Percentiles rank a stretch among this genome's conserved stretches.
phyloP scores from a whole-genome alignment of 2,329 filamentous ascomycete genomes.

The Pseudopithomyces maydicus region DNA sequence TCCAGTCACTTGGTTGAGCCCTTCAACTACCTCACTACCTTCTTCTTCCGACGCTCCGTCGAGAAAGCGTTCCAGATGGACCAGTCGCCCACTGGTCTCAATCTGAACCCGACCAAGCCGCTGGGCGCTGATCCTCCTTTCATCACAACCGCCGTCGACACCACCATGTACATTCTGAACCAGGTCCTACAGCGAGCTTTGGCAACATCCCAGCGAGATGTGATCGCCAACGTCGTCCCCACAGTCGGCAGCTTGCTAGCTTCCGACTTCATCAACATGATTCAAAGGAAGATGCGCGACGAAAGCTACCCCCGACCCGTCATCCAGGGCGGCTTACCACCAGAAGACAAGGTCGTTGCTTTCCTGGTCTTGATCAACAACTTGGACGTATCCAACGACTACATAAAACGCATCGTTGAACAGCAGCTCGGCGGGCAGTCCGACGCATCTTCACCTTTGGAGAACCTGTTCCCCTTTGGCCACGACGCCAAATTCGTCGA shows the following conservation, averaged over 20 bases:
- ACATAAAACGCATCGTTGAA: slow-evolving; percentile 82
- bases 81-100: slow-evolving; percentile 80
- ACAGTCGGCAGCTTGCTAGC: slow-evolving; percentile 80
- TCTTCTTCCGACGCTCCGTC: slow-evolving; percentile 94
- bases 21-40: slow-evolving; percentile 91
- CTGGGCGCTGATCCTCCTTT: slow-evolving; percentile 81
- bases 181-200: slow-evolving; percentile 86
- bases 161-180: slow-evolving; percentile 99
- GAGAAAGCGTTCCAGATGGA: slow-evolving; percentile 98
- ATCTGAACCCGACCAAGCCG: slow-evolving; percentile 72
- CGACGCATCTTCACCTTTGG: slow-evolving; percentile 47
- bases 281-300: slow-evolving; percentile 96
- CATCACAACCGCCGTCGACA: slow-evolving; percentile 94
- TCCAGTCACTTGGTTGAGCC: slow-evolving; percentile 73
- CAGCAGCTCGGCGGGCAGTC: slow-evolving; percentile 59
- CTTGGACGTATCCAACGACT: slow-evolving; percentile 89
- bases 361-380: slow-evolving; percentile 97
- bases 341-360: slow-evolving; percentile 83
- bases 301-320: slow-evolving; percentile 86
- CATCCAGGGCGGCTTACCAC: slow-evolving; percentile 79
- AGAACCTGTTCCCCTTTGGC: slow-evolving; percentile 77
- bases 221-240: slow-evolving; percentile 78
- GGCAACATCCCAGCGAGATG: slow-evolving; percentile 79
- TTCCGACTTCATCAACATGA: slow-evolving; percentile 93
- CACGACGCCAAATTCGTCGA: slow-evolving; percentile 74